These are phyloP conservation scores for Pythium utonaiense DNA, from an alignment of 352 stramenopile genomes.

Conservation along the genomic window DNA sequence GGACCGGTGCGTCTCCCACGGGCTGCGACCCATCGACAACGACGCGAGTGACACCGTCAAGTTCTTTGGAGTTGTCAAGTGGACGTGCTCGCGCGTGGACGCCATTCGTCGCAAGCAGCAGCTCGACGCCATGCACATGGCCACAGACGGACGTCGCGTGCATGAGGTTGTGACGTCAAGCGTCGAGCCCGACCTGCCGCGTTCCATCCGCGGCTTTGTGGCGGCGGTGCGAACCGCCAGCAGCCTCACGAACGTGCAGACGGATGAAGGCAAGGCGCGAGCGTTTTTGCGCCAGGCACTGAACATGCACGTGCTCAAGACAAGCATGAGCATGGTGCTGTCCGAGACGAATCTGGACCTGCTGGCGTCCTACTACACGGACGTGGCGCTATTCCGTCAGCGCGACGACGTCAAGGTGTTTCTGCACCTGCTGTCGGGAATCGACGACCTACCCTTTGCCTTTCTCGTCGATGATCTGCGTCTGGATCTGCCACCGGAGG, in stretches of 20 bases:
- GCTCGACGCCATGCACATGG: constrained; percentile 61
- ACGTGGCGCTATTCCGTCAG: constrained; percentile 74
- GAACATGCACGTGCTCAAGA: constrained; percentile 75
- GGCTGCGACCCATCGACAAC: constrained; percentile 56
- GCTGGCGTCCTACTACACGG: constrained; percentile 76
- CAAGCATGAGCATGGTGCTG: constrained; percentile 66
- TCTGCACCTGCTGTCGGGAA: constrained; percentile 50
- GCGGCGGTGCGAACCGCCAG: constrained; percentile 53
- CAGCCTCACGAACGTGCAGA: constrained; percentile 58
- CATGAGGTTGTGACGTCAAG: constrained; percentile 69
- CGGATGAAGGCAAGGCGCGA: constrained; percentile 74
- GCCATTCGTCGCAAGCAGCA: constrained; percentile 66
- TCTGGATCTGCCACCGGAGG: constrained; percentile 56
- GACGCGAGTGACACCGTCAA: constrained; percentile 65
- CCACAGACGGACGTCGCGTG: constrained; percentile 30
- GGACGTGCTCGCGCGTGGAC: constrained; percentile 78
- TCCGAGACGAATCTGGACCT: constrained; percentile 74
- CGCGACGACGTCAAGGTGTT: constrained; percentile 79
- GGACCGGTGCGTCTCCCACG: constrained; percentile 67
- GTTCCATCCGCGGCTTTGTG: constrained; percentile 64
- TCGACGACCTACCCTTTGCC: constrained; percentile 72
- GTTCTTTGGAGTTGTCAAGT: constrained; percentile 85
- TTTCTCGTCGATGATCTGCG: constrained; percentile 77
- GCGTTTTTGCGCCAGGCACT: constrained; percentile 78
- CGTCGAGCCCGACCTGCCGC: constrained; percentile 65